Conservation (phyloP, 2,329 filamentous ascomycete genomes). For the Colletotrichum lini region DNA sequence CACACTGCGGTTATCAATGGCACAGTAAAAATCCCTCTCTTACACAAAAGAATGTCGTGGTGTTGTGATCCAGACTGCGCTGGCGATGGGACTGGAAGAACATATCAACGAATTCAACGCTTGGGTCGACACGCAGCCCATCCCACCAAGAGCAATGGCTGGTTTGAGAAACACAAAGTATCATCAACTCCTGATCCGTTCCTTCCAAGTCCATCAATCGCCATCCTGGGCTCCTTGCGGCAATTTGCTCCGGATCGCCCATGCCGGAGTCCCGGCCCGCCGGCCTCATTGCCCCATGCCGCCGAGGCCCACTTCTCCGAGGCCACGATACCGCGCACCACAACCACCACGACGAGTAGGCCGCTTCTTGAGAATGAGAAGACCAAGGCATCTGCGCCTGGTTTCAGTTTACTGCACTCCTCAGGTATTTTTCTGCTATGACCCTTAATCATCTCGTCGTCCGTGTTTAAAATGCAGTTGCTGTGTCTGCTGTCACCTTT, state of each 20-base stretch:
- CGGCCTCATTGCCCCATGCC: constrained; percentile 56
- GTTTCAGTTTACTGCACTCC: no score
- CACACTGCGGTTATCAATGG: no score
- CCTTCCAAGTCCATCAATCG: constrained; percentile 64
- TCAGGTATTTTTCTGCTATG: constrained; percentile 30
- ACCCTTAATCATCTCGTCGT: constrained; percentile 27
- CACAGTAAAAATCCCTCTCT: background rate
- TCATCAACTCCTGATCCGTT: background rate
- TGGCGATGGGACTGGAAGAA: background rate
- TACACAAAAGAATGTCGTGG: no score
- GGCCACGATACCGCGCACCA: constrained; percentile 63
- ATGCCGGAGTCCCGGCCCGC: constrained; percentile 66
- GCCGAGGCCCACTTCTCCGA: constrained; percentile 61
- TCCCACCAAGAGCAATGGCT: background rate
- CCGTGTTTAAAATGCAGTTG: background rate
- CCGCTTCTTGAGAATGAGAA: constrained; percentile 47
- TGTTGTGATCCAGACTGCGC: background rate
- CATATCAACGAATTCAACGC: background rate
- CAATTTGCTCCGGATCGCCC: constrained; percentile 42
- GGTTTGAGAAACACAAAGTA: no score
- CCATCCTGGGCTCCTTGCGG: constrained; percentile 49
- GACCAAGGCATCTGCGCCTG: no score
- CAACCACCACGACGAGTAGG: constrained; percentile 65
- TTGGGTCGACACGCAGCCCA: background rate
- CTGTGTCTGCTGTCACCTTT: background rate